Percentiles rank a stretch among this genome's conserved stretches.
Evolutionary conservation across 352 stramenopile species (phyloP).

Genomic region (Phytopythium mirpurense): DNA sequence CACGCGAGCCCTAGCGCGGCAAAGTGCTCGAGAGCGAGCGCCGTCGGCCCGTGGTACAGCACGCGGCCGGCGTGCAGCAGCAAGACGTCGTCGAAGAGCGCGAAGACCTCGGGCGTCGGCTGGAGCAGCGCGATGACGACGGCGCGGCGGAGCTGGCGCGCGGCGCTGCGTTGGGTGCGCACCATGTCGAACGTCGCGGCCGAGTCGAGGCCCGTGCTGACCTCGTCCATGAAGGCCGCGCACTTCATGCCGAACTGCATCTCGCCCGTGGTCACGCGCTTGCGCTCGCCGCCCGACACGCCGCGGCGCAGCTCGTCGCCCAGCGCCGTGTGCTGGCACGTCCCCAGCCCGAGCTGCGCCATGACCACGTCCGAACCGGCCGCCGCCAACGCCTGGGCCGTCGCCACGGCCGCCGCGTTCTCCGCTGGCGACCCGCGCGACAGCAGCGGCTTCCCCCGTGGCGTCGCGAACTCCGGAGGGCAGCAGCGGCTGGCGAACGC

Average conservation of each 20-base stretch:
- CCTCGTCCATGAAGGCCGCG: slow-evolving; percentile 47
- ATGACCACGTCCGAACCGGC: not conserved
- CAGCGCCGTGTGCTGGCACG: slow-evolving; percentile 33
- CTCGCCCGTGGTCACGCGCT: slow-evolving; percentile 71
- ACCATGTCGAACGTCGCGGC: slow-evolving; percentile 55
- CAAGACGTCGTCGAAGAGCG: slow-evolving; percentile 15
- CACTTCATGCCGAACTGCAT: slow-evolving; percentile 69
- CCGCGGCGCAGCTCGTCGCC: slow-evolving; percentile 32
- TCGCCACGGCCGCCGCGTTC: too few relatives aligned
- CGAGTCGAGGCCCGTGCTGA: slow-evolving; percentile 58
- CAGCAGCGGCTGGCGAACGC: slow-evolving; percentile 11
- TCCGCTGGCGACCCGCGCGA: not conserved
- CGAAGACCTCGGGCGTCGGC: slow-evolving; percentile 16
- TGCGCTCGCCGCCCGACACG: slow-evolving; percentile 54
- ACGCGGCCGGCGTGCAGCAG: slow-evolving; percentile 11
- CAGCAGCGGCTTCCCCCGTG: too few relatives aligned
- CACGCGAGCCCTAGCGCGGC: slow-evolving; percentile 10
- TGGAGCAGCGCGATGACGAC: slow-evolving; percentile 18
- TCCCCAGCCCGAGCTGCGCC: slow-evolving; percentile 17
- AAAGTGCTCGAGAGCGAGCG: slow-evolving; percentile 11
- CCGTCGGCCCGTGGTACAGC: slow-evolving; percentile 16
- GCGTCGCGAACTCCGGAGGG: too few relatives aligned
- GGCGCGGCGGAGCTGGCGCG: not conserved
- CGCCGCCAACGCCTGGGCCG: not conserved
- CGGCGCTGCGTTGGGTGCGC: slow-evolving; percentile 1